Evolutionary conservation across 2,329 filamentous ascomycete species (phyloP), one percentile per base, ranked within the genome.

Genomic region (Fusarium cicatricum): DNA sequence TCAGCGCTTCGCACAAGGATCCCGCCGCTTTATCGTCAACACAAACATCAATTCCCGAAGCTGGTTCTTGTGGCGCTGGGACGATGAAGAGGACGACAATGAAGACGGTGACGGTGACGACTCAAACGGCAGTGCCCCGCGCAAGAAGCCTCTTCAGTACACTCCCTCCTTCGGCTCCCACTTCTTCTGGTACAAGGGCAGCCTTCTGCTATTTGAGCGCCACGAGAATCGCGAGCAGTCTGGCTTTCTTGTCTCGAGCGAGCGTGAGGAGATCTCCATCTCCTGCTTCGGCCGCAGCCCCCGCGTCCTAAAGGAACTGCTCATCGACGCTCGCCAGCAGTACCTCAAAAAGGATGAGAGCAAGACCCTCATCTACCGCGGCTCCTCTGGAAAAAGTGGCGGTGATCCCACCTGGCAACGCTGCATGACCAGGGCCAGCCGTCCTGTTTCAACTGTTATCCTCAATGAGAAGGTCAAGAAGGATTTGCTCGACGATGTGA

Each of bases 81-180:
- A 76, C 19, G 75, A 80, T 2, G 76, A 82, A 0, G 77, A 80
- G 0, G 76, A 82, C 0, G 76, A 81, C 0, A 77, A 81, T 1
- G 77, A 78, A 3, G 76, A 74, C 8, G 74, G 72, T 3, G 70
- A 71, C 11, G 70, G 73, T 37, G 64, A 56, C 19, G 72, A 71
- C n/a, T 42, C 47, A 14, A 44, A 52, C 33, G 60, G 58, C n/a
- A 55, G 58, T 34, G 75, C 46, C 6, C 56, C 55, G 5, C 55
- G 76, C 62, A 82, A 80, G 66, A 84, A 82, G 70, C 60, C 76
- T 3, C 75, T 86, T 2, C 75, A 80, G 14, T 91, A 89, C 72
- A 91, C 88, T 0, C 89, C 89, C 0, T 83, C 84, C 0, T 84
- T 86, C 51, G 89, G 89, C 8, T 82, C 75, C 4, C 86, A 91